Conservation (phyloP, 2,329 filamentous ascomycete genomes). For the Cordyceps cateniannulata region DNA sequence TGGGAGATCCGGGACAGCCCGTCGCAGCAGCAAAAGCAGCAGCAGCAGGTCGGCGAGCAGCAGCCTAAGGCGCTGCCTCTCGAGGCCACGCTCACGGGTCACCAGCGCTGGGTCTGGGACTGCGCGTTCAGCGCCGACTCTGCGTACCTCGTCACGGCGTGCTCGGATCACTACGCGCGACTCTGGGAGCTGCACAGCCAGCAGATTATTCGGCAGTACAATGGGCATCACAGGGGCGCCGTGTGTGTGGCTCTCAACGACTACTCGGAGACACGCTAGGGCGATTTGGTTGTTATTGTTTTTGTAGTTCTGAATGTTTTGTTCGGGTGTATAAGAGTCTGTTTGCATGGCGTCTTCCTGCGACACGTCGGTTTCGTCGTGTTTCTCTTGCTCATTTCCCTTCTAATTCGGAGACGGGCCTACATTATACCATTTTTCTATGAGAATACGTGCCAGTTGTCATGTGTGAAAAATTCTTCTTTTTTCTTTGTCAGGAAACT, state of each 20-base stretch:
- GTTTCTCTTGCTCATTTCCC: not conserved
- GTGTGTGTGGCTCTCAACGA: conserved; percentile 93
- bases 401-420: not conserved
- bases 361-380: not conserved
- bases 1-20: conserved; percentile 82
- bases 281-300: not conserved
- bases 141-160: conserved; percentile 88
- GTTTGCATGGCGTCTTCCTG: conserved; percentile 6
- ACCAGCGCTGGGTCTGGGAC: conserved; percentile 97
- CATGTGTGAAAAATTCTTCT: too few relatives aligned
- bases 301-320: not conserved
- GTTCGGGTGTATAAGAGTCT: not conserved
- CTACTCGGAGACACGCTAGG: conserved; percentile 53
- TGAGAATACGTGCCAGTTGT: not conserved
- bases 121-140: conserved; percentile 92
- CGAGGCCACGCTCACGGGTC: conserved; percentile 79
- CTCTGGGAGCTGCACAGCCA: conserved; percentile 85
- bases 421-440: not conserved
- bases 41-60: conserved; percentile 18
- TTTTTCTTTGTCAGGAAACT: too few relatives aligned
- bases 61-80: conserved; percentile 61
- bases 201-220: conserved; percentile 89
- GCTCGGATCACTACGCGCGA: conserved; percentile 86
- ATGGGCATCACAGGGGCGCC: conserved; percentile 85
- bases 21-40: conserved; percentile 22